phyloP scores from a whole-genome alignment of 164 flowering plant species.

The Annona cherimola region DNA sequence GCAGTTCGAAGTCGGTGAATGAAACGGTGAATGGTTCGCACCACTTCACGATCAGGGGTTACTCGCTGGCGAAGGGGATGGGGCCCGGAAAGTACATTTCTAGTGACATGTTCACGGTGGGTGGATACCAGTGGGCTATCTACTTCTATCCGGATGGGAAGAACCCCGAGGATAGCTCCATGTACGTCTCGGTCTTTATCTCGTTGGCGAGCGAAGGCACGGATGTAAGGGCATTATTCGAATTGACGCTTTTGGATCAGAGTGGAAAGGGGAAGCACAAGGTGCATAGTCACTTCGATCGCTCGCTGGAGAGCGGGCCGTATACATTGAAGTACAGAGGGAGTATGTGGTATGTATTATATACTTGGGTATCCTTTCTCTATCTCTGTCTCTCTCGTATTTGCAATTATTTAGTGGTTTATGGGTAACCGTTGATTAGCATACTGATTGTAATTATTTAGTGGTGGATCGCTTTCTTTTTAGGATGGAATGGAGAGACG shows the following conservation, averaged over 20 bases:
- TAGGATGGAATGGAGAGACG: no score
- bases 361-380: no score
- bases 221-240: slow-evolving; percentile 80
- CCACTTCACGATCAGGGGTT: slow-evolving; percentile 59
- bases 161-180: slow-evolving; percentile 67
- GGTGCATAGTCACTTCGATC: slow-evolving; percentile 81
- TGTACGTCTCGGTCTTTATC: slow-evolving; percentile 72
- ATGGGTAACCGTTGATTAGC: no score
- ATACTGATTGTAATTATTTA: no score
- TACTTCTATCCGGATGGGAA: slow-evolving; percentile 93
- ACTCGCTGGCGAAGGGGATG: slow-evolving; percentile 83
- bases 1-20: slow-evolving; percentile 50
- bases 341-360: slow-evolving; percentile 73
- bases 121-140: slow-evolving; percentile 88
- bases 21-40: slow-evolving; percentile 86
- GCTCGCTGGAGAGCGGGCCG: slow-evolving; percentile 75
- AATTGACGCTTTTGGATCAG: slow-evolving; percentile 72
- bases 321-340: slow-evolving; percentile 77
- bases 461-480: no score
- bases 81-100: slow-evolving; percentile 67
- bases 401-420: no score
- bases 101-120: slow-evolving; percentile 65
- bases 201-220: slow-evolving; percentile 80
- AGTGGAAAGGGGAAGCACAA: slow-evolving; percentile 73
- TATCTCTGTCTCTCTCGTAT: no score